Evolutionary conservation across 2,329 filamentous ascomycete genomes (phyloP).

Genomic region (Pestalotiopsis sp.): DNA sequence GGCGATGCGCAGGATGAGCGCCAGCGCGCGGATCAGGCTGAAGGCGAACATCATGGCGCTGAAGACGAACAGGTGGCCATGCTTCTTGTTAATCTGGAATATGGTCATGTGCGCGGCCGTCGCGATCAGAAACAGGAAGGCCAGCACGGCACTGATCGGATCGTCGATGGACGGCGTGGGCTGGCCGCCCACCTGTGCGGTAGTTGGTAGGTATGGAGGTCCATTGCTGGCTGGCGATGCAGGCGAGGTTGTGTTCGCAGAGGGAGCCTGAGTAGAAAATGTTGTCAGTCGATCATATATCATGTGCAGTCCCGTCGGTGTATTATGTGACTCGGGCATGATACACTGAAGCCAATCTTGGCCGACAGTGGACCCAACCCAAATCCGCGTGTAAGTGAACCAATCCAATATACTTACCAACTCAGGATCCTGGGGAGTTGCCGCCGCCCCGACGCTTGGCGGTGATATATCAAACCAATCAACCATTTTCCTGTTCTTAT

Average conservation of each 20-base stretch:
- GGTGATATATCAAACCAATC: background rate
- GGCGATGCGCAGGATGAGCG: constrained; percentile 37
- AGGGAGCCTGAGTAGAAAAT: background rate
- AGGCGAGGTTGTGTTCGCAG: background rate
- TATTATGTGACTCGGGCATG: background rate
- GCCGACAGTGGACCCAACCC: background rate
- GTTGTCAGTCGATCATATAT: background rate
- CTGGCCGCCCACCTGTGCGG: constrained; percentile 56
- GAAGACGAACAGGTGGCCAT: constrained; percentile 40
- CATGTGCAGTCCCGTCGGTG: background rate
- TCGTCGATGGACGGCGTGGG: constrained; percentile 63
- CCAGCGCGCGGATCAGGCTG: constrained; percentile 35
- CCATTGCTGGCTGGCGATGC: background rate
- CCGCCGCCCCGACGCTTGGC: background rate
- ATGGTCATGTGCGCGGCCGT: constrained; percentile 61
- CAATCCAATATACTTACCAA: background rate
- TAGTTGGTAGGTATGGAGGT: constrained; percentile 43
- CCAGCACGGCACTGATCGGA: constrained; percentile 65
- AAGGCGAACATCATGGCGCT: constrained; percentile 40
- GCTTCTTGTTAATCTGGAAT: constrained; percentile 40
- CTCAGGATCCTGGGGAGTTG: constrained; percentile 2
- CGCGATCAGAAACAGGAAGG: constrained; percentile 57
- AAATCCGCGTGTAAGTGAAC: background rate
- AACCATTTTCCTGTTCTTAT: background rate
- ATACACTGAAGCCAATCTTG: background rate